Percentiles rank a stretch among this genome's conserved stretches.
Evolutionary conservation across 2,329 filamentous ascomycete genomes (phyloP).

Genomic region (Aspergillus melleus): DNA sequence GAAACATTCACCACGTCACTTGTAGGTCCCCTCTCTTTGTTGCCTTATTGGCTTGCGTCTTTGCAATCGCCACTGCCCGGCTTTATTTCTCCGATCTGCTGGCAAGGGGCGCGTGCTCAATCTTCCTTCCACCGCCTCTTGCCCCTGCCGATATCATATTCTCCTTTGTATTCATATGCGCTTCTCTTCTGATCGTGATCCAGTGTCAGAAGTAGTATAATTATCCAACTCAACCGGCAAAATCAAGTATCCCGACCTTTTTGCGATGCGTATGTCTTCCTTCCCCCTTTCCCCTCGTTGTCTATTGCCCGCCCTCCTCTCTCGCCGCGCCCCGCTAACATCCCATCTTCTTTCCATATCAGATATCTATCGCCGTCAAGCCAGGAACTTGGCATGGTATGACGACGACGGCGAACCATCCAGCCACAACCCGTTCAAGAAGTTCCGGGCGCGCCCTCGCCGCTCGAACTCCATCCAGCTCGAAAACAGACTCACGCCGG

Average conservation of each 20-base stretch:
- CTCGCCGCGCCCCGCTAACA: conserved; percentile 1
- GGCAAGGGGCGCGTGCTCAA: not conserved
- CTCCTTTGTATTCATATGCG: not conserved
- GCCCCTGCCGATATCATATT: no score
- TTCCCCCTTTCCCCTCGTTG: no score
- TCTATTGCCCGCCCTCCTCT: not conserved
- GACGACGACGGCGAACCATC: conserved; percentile 38
- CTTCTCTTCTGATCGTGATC: not conserved
- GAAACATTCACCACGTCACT: not conserved
- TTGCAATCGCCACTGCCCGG: not conserved
- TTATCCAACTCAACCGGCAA: not conserved
- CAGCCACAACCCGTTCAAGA: conserved; percentile 44
- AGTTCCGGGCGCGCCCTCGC: conserved; percentile 31
- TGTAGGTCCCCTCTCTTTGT: not conserved
- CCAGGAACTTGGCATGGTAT: conserved; percentile 43
- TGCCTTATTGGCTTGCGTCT: not conserved
- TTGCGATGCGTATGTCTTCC: conserved; percentile 3
- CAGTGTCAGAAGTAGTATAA: not conserved
- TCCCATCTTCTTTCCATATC: not conserved
- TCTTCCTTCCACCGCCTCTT: not conserved
- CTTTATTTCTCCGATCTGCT: not conserved
- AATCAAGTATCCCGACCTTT: not conserved
- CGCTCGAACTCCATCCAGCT: conserved; percentile 31
- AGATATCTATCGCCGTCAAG: conserved; percentile 44
- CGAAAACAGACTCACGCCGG: conserved; percentile 26